These are phyloP conservation scores for Coemansia sp. DNA, from an alignment of 192 early-diverging fungal species.

Conservation along the genomic window DNA sequence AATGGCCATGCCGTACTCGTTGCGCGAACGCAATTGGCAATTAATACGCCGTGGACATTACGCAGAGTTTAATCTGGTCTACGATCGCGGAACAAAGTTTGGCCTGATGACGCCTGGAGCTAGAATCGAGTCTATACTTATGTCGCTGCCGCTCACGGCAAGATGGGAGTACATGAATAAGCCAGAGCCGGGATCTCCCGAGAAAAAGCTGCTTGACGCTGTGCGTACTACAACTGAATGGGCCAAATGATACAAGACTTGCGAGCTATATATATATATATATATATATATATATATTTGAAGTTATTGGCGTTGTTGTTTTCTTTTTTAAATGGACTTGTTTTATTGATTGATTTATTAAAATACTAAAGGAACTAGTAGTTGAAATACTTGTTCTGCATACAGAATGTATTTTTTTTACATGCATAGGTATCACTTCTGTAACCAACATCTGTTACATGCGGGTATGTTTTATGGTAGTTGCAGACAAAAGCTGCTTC, in stretches of 20 bases:
- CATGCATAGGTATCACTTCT: too few relatives aligned
- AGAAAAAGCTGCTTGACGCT: constrained; percentile 76
- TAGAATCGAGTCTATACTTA: constrained; percentile 93
- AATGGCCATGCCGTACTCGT: constrained; percentile 76
- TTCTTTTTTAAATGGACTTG: not conserved
- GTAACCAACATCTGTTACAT: too few relatives aligned
- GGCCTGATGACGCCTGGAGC: constrained; percentile 94
- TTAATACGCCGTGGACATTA: constrained; percentile 93
- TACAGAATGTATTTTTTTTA: too few relatives aligned
- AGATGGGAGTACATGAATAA: constrained; percentile 93
- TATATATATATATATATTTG: too few relatives aligned
- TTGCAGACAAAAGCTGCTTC: too few relatives aligned
- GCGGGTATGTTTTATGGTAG: too few relatives aligned
- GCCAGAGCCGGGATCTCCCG: constrained; percentile 68
- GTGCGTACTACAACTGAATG: constrained; percentile 81
- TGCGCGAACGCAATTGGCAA: constrained; percentile 88
- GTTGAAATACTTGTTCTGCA: too few relatives aligned
- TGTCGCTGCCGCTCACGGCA: constrained; percentile 90
- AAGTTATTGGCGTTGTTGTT: too few relatives aligned
- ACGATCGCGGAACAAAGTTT: constrained; percentile 98
- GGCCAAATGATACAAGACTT: constrained; percentile 49
- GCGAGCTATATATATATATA: not conserved
- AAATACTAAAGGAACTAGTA: too few relatives aligned
- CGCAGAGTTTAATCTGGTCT: constrained; percentile 97
- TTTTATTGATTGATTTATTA: too few relatives aligned